phyloP scores from a whole-genome alignment of 1,284 basidiomycete species.

The Wolfiporia cocos region DNA sequence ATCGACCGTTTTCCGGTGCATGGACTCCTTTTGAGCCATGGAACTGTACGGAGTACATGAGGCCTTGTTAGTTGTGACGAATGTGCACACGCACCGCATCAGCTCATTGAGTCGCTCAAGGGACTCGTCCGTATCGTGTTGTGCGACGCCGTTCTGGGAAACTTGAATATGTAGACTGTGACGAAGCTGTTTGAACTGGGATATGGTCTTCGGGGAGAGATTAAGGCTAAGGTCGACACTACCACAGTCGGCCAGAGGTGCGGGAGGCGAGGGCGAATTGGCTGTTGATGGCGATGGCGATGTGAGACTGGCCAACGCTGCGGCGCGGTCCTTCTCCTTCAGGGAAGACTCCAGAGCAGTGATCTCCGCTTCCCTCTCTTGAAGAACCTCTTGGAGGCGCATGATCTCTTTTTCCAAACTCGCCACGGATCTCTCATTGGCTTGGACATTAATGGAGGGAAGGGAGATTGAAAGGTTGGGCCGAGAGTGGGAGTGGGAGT shows the following conservation, averaged over 20 bases:
- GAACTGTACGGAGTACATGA: constrained; percentile 42
- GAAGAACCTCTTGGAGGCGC: constrained; percentile 83
- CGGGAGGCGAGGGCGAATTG: constrained; percentile 13
- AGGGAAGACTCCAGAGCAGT: constrained; percentile 65
- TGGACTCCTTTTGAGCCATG: constrained; percentile 92
- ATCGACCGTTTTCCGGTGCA: constrained; percentile 74
- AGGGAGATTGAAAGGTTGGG: constrained; percentile 60
- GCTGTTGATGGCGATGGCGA: too few relatives aligned
- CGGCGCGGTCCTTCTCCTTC: constrained; percentile 37
- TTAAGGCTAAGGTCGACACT: constrained; percentile 18
- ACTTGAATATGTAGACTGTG: constrained; percentile 50
- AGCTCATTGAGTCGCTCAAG: constrained; percentile 77
- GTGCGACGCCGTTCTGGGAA: constrained; percentile 21
- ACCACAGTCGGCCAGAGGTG: constrained; percentile 5
- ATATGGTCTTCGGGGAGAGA: constrained; percentile 62
- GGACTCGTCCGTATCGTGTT: constrained; percentile 57
- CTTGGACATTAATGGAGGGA: constrained; percentile 32
- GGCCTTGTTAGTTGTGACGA: neutral
- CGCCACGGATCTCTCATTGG: constrained; percentile 63
- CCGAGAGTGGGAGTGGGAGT: constrained; percentile 35
- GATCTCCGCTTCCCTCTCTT: constrained; percentile 86
- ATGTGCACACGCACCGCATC: constrained; percentile 59
- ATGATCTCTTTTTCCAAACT: constrained; percentile 91
- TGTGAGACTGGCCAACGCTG: constrained; percentile 10
- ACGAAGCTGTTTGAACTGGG: constrained; percentile 66